Conservation (phyloP, 306 rosid species). For the Medicago ruthenica region DNA sequence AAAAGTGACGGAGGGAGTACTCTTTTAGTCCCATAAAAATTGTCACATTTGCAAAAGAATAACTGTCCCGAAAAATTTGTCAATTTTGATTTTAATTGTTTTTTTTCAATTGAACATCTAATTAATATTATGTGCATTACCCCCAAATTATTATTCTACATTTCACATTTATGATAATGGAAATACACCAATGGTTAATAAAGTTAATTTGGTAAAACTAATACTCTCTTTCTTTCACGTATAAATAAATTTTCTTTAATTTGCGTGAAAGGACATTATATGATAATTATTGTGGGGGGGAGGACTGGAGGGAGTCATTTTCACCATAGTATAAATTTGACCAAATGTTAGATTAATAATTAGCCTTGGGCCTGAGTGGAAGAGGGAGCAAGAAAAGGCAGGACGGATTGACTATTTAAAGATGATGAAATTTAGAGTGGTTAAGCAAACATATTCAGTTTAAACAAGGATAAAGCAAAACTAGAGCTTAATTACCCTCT, state of each 20-base stretch:
- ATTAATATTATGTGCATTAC: not conserved
- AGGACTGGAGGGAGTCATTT: no score
- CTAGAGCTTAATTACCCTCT: conserved; percentile 67
- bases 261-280: not conserved
- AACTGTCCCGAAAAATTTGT: not conserved
- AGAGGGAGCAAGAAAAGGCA: no score
- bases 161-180: not conserved
- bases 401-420: no score
- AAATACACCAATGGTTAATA: not conserved
- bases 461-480: conserved; percentile 30
- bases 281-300: not conserved
- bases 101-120: not conserved
- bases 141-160: not conserved
- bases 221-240: not conserved
- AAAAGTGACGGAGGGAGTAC: no score
- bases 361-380: no score
- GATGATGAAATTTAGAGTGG: not conserved
- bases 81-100: not conserved
- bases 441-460: conserved; percentile 27
- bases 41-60: not conserved
- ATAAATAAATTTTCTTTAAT: not conserved
- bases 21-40: not conserved
- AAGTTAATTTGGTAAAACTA: not conserved
- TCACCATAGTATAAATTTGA: conserved; percentile 12
- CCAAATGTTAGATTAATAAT: conserved; percentile 23